These are phyloP conservation scores for Backusella australiensis DNA, from an alignment of 192 early-diverging fungal genomes.

Conservation along the genomic window DNA sequence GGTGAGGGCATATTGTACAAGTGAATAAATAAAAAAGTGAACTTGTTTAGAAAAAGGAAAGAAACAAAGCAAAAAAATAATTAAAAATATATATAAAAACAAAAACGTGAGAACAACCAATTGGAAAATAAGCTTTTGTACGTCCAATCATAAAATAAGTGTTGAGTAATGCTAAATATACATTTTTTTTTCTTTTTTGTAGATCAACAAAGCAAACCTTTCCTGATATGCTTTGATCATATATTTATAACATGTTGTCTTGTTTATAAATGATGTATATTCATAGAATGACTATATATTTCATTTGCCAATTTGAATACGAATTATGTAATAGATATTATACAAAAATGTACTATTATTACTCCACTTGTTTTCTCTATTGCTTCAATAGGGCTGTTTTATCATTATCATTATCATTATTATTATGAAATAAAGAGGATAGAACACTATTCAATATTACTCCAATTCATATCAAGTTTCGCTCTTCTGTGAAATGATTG, in stretches of 20 bases:
- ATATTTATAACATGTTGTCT: too few species aligned
- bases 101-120: background rate
- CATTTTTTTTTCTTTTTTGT: too few species aligned
- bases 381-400: too few species aligned
- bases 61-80: background rate
- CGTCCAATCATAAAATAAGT: background rate
- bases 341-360: too few species aligned
- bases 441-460: too few species aligned
- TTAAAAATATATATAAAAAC: background rate
- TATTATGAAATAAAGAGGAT: too few species aligned
- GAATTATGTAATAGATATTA: background rate
- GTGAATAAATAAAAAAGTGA: background rate
- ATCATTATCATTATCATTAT: too few species aligned
- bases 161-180: background rate
- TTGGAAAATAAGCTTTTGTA: background rate
- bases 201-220: too few species aligned
- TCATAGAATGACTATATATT: background rate
- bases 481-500: background rate
- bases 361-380: too few species aligned
- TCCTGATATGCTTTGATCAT: too few species aligned
- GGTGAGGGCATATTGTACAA: conserved; percentile 47
- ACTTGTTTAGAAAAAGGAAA: background rate
- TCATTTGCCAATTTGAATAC: background rate
- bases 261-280: too few species aligned
- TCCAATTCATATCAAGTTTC: background rate